Conservation (phyloP, 2,329 filamentous ascomycete species). For the Pseudocercospora musae region DNA sequence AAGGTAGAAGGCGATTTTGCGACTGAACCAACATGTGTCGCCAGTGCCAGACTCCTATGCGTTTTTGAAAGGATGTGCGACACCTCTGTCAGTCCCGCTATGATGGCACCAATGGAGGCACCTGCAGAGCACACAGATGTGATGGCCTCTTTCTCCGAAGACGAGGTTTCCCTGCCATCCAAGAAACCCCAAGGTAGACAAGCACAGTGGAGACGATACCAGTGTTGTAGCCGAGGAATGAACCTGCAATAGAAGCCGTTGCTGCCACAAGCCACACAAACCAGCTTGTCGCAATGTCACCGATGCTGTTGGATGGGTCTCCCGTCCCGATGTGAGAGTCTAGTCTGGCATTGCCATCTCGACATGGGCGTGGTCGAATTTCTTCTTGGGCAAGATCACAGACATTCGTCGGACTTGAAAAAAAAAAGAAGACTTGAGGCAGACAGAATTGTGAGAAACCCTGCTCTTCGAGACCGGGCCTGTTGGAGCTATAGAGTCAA, state of each 20-base stretch:
- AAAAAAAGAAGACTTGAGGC: no score
- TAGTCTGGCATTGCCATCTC: conserved; percentile 17
- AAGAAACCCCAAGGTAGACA: conserved; percentile 38
- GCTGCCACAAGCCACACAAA: conserved; percentile 28
- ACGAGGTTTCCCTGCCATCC: conserved; percentile 29
- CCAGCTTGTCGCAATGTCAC: conserved; percentile 20
- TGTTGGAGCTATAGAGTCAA: not conserved
- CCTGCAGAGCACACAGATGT: conserved; percentile 40
- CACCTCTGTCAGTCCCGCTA: conserved; percentile 35
- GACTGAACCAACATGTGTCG: conserved; percentile 28
- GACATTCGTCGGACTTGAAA: conserved; percentile 10
- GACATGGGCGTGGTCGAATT: conserved; percentile 17
- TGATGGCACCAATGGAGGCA: conserved; percentile 38
- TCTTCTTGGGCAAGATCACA: conserved; percentile 16
- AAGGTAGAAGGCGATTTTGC: conserved; percentile 41
- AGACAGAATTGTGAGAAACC: not conserved
- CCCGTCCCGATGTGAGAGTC: conserved; percentile 21
- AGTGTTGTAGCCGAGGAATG: conserved; percentile 36
- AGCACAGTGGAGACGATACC: conserved; percentile 40
- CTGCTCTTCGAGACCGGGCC: not conserved
- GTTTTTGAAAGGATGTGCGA: conserved; percentile 23
- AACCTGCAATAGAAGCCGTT: conserved; percentile 25
- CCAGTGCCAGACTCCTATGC: not conserved
- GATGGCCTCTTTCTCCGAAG: conserved; percentile 39
- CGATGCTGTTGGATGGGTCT: conserved; percentile 20